Conservation (phyloP, 352 stramenopile genomes). For the Phytophthora litchii region DNA sequence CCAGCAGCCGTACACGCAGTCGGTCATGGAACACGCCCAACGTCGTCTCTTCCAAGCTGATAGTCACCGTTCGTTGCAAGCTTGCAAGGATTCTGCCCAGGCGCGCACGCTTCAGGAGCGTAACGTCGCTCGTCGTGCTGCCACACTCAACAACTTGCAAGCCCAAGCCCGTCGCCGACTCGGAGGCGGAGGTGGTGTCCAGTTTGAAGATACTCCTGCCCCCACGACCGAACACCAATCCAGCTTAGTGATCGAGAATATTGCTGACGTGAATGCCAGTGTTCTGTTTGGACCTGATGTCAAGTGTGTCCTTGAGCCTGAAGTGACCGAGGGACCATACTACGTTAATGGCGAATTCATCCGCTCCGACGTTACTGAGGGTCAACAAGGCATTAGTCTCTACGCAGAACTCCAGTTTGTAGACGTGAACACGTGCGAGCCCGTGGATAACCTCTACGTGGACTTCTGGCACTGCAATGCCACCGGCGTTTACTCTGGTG, state of each 20-base stretch:
- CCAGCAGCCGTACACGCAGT: slow-evolving; percentile 15
- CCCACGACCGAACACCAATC: slow-evolving; percentile 27
- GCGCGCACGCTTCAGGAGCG: slow-evolving; percentile 21
- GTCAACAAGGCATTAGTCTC: slow-evolving; percentile 24
- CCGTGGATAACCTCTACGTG: slow-evolving; percentile 26
- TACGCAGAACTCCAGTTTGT: slow-evolving; percentile 35
- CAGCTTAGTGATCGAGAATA: slow-evolving; percentile 14
- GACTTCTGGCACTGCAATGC: slow-evolving; percentile 39
- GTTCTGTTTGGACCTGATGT: slow-evolving; percentile 24
- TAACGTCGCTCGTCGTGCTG: slow-evolving; percentile 13
- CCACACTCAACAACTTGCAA: slow-evolving; percentile 8
- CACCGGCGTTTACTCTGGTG: slow-evolving; percentile 33
- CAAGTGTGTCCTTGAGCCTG: slow-evolving; percentile 29
- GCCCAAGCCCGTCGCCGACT: slow-evolving; percentile 17
- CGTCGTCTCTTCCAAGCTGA: slow-evolving; percentile 23
- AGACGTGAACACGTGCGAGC: slow-evolving; percentile 34
- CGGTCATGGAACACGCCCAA: slow-evolving; percentile 17
- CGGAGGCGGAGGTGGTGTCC: slow-evolving; percentile 12
- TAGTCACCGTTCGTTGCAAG: slow-evolving; percentile 20
- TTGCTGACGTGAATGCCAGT: slow-evolving; percentile 11
- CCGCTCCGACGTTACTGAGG: slow-evolving; percentile 22
- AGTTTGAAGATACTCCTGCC: slow-evolving; percentile 12
- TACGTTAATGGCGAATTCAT: slow-evolving; percentile 34
- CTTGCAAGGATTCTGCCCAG: slow-evolving; percentile 24
- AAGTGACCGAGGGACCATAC: slow-evolving; percentile 33